A percentile compares a stretch with the other conserved stretches of the same genome.
Conservation (phyloP, 2,329 filamentous ascomycete genomes). For the Boeremia lycopersici region DNA sequence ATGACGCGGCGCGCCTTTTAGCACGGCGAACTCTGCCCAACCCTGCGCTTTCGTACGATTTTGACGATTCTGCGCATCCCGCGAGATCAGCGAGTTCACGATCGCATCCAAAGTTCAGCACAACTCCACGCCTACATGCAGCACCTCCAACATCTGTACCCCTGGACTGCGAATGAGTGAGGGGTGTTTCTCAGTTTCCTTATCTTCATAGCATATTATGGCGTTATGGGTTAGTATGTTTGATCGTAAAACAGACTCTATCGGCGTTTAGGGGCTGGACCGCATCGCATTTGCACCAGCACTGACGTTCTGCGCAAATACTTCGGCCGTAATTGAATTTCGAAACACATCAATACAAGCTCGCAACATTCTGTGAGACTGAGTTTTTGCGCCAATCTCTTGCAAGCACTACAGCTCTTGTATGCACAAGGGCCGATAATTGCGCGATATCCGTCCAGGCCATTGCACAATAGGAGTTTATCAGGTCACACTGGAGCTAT, state of each 20-base stretch:
- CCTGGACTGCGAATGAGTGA: background rate
- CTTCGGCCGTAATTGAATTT: background rate
- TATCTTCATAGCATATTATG: background rate
- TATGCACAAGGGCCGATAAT: background rate
- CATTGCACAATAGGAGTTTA: background rate
- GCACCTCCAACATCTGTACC: background rate
- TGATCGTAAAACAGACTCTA: background rate
- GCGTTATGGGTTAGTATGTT: background rate
- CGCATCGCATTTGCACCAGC: background rate
- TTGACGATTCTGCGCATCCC: slow-evolving; percentile 9
- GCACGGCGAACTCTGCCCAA: slow-evolving; percentile 5
- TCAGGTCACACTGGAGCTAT: background rate
- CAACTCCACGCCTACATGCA: slow-evolving; percentile 10
- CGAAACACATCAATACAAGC: background rate
- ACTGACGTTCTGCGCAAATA: background rate
- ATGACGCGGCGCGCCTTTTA: background rate
- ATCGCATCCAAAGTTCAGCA: slow-evolving; percentile 15
- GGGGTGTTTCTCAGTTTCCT: too few relatives aligned
- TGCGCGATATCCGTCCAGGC: background rate
- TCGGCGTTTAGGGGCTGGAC: background rate
- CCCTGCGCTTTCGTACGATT: background rate
- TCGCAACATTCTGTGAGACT: background rate
- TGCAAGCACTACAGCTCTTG: background rate
- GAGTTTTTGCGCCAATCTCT: background rate
- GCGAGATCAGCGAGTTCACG: slow-evolving; percentile 6